Base-by-base conservation (phyloP, 73 alveolate species). In the Stentor coeruleus region DNA sequence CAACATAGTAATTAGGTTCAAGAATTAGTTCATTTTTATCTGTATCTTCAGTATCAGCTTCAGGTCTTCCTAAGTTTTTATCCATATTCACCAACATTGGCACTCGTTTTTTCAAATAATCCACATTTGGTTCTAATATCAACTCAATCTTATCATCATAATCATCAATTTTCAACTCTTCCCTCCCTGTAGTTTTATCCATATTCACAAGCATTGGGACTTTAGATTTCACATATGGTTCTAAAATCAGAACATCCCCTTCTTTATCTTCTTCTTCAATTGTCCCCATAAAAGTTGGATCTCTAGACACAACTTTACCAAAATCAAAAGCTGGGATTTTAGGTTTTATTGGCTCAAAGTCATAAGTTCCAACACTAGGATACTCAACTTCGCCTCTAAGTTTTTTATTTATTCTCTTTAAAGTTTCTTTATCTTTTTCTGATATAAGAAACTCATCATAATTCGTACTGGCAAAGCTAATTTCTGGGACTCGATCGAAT, bases 241-340 rank as follows among this genome's bases (percentile, higher is more conserved):
- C 79, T 11, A 66, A 11, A 20, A 66, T 11, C 14, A 66, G 37
- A 66, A 66, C 37, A 66, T 66, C 79, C n/a, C 79, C 79, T 66
- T 66, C 79, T 66, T 2, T 20, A 26, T 20, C 40, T 2, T 66
- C 79, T 1, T 66, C 79, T 20, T 20, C 0, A 26, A 20, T 15
- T 14, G 14, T 33, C 33, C 33, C 49, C 66, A 49, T 11, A 20
- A 11, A 49, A 1, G 0, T 40, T 11, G 79, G 79, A 26, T 66
- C 79, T 66, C 79, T 20, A 1, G 79, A 31, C 42, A 11, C 39
- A 0, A 26, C 79, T 66, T 66, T 66, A 28, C 42, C 79, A 40
- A 66, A 66, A 66, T 66, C 79, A 66, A 28, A 66, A 66, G 79
- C 79, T 11, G 79, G 79, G 79, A 31, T 40, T 33, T 40, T 66